Percentiles rank a stretch among this genome's conserved stretches.
Conservation (phyloP, 2,329 filamentous ascomycete species). For the Talaromyces sp. region DNA sequence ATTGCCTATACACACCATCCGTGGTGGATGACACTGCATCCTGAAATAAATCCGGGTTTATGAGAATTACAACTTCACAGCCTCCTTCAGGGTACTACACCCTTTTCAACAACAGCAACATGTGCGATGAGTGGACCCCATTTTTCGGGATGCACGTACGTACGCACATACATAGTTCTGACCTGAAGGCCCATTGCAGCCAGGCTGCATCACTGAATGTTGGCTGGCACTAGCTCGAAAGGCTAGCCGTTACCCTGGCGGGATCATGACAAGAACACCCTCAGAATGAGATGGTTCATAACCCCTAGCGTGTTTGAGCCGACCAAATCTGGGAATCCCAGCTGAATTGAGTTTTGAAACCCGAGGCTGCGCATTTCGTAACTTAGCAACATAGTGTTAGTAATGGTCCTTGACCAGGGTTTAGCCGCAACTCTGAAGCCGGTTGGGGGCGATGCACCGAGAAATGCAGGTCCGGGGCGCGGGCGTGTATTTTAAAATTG, state of each 20-base stretch:
- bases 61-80: constrained; percentile 3
- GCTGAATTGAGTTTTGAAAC: constrained; percentile 12
- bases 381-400: neutral
- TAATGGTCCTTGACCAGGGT: neutral
- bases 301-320: constrained; percentile 12
- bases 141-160: neutral
- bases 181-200: neutral
- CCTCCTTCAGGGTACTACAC: constrained; percentile 10
- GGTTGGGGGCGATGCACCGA: constrained; percentile 14
- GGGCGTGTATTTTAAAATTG: constrained; percentile 4
- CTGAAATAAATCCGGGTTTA: constrained; percentile 6
- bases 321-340: constrained; percentile 3
- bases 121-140: constrained; percentile 8
- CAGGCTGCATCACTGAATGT: neutral
- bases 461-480: constrained; percentile 10
- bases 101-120: neutral
- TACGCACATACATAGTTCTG: neutral
- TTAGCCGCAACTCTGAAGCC: constrained; percentile 12
- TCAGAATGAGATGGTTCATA: neutral
- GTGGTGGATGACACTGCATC: constrained; percentile 12
- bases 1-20: neutral
- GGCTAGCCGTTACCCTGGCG: neutral
- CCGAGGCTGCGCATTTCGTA: constrained; percentile 5
- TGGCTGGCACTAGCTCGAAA: neutral
- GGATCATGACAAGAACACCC: neutral